phyloP scores from a whole-genome alignment of 2,329 filamentous ascomycete species.

The Diaporthe vexans region DNA sequence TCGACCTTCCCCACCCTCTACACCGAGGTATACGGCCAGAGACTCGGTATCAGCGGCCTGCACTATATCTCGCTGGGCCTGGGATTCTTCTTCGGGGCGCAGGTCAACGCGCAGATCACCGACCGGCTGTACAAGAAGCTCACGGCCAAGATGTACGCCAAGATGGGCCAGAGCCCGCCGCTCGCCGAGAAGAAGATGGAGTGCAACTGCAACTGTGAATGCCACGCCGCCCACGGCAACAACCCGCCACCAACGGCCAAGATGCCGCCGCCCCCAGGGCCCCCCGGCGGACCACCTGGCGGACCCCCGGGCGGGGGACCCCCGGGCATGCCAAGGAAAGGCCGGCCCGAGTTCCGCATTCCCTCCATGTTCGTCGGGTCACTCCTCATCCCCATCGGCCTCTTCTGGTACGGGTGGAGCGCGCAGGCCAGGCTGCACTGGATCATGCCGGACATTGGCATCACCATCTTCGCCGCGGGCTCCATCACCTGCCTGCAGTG shows the following conservation, averaged over 20 bases:
- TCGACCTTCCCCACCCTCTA: slow-evolving; percentile 62
- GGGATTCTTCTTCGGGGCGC: slow-evolving; percentile 53
- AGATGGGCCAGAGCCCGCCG: too few species aligned
- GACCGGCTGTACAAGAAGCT: slow-evolving; percentile 61
- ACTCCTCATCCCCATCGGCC: slow-evolving; percentile 57
- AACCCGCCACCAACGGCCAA: too few species aligned
- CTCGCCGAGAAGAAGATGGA: not conserved
- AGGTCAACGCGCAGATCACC: slow-evolving; percentile 57
- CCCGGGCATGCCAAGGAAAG: slow-evolving; percentile 31
- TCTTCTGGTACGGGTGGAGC: slow-evolving; percentile 62
- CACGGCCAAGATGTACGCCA: slow-evolving; percentile 47
- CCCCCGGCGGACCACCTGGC: slow-evolving; percentile 36
- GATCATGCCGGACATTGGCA: slow-evolving; percentile 61
- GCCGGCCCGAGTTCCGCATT: slow-evolving; percentile 59
- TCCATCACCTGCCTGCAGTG: slow-evolving; percentile 59
- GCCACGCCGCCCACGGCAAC: not conserved
- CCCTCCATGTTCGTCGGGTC: slow-evolving; percentile 68
- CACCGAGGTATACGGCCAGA: slow-evolving; percentile 54
- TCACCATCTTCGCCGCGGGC: slow-evolving; percentile 53
- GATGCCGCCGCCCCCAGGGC: not conserved
- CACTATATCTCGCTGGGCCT: slow-evolving; percentile 55
- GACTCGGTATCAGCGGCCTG: slow-evolving; percentile 51
- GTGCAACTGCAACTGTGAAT: slow-evolving; percentile 1
- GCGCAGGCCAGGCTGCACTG: slow-evolving; percentile 59
- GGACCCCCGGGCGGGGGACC: not conserved